Evolutionary conservation across 2,329 filamentous ascomycete species (phyloP), one percentile per base, ranked within the genome.

Genomic region (Epichloe brachyelytri): DNA sequence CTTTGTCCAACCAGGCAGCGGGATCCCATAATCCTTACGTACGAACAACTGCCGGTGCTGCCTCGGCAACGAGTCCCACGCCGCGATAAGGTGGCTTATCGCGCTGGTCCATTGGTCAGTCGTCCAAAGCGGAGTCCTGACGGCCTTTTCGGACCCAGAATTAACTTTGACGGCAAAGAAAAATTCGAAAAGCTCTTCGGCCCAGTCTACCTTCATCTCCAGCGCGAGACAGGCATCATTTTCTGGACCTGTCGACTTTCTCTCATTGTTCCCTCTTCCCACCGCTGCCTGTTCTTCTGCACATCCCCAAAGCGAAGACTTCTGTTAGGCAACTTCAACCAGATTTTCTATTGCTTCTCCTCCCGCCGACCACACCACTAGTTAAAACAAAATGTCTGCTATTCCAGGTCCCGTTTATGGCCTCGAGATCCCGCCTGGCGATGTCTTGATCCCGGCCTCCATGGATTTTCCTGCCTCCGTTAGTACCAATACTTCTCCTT

Each of bases 361-460:
- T 43, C 8, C 15, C 30, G 14, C 26, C 30, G n/a, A 26, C 30
- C 30, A 30, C 15, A 20, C 26, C 40, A 37, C 11, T 47, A 46
- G 49, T 53, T 59, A 72, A 60, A 26, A 26, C 22, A 26, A 8
- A 59, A 82, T 82, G 79, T 72, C 77, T 68, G 67, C 75, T 57
- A 64, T 77, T 63, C 77, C 79, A 57, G 86, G 93, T 69, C 87
- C 86, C 68, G 78, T 97, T 67, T 98, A 93, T 68, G 89, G 90
- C 71, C 85, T 96, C 60, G 83, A 88, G 76, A 86, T 97, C 70
- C 89, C 89, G 61, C 78, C 87, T 60, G 88, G 86, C 65, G 87
- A 88, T 70, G 75, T 88, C 67, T 75, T 93, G 68, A 82, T 96
- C 61, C 85, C 88, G 58, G 88, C 87, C 52, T 75, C 82, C 56